phyloP scores from a whole-genome alignment of 306 rosid genomes.

The Glycyrrhiza uralensis region DNA sequence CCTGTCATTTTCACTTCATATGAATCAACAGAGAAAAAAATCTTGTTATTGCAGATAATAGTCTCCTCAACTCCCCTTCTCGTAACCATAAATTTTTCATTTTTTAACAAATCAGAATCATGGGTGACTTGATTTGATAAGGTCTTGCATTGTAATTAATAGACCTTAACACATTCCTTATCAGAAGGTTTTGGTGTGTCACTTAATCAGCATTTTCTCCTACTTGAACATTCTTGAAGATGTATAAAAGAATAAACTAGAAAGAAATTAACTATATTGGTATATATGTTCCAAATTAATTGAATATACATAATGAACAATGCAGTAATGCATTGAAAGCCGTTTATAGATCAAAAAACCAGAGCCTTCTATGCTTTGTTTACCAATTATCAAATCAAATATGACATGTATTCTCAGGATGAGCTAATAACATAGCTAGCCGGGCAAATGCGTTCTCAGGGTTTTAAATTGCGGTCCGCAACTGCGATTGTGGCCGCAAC shows the following conservation, averaged over 20 bases:
- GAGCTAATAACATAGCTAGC: neutral
- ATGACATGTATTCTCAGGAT: neutral
- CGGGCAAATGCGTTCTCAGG: neutral
- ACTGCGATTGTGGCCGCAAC: too few relatives aligned
- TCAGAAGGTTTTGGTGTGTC: neutral
- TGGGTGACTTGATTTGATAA: neutral
- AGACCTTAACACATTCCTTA: neutral
- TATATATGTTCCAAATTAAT: neutral
- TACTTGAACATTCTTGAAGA: neutral
- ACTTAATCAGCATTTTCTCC: neutral
- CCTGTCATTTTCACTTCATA: neutral
- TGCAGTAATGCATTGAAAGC: neutral
- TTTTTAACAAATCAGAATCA: neutral
- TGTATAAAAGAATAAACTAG: neutral
- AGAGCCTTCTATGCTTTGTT: neutral
- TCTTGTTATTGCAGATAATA: neutral
- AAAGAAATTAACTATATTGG: neutral
- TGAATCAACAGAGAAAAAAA: neutral
- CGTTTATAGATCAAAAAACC: neutral
- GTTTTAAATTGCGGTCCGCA: too few relatives aligned
- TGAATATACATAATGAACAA: neutral
- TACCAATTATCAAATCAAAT: neutral
- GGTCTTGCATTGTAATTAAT: neutral
- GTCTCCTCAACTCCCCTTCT: neutral
- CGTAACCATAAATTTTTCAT: neutral